phyloP scores from a whole-genome alignment of 2,329 filamentous ascomycete species.

The Gaeumannomyces sp. region DNA sequence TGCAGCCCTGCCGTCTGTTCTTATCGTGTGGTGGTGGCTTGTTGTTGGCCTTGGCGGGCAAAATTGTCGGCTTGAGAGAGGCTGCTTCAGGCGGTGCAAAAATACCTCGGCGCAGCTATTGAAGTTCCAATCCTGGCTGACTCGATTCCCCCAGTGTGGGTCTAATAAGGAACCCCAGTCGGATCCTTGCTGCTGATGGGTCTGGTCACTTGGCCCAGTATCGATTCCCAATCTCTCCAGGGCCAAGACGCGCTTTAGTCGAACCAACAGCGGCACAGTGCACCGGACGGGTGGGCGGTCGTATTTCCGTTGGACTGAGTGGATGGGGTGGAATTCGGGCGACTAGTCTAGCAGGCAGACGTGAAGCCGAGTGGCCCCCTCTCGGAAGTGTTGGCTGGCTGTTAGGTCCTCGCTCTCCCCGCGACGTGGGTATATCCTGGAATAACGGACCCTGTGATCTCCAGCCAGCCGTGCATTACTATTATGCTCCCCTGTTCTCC shows the following conservation, averaged over 20 bases:
- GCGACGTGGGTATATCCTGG: background rate
- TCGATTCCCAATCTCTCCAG: background rate
- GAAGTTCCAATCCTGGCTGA: background rate
- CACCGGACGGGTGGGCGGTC: background rate
- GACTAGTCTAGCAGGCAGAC: background rate
- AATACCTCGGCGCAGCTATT: background rate
- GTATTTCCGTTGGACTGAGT: background rate
- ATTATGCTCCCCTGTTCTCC: background rate
- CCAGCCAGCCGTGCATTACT: too few relatives aligned
- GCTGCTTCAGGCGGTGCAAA: background rate
- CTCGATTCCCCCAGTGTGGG: background rate
- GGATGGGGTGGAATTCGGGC: background rate
- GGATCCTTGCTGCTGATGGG: background rate
- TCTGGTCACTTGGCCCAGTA: background rate
- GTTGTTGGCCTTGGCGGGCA: background rate
- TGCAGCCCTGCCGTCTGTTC: background rate
- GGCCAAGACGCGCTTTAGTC: background rate
- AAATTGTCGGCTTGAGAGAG: background rate
- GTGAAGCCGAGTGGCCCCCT: too few relatives aligned
- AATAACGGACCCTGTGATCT: background rate
- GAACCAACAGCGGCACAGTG: constrained; percentile 1
- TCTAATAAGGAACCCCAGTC: background rate
- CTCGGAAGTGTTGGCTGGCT: background rate
- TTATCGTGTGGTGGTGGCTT: background rate
- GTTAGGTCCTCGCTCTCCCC: background rate